Evolutionary conservation across 805 yeast genomes (phyloP), one percentile per base, ranked within the genome.

Genomic region (Kodamaea restingae): DNA sequence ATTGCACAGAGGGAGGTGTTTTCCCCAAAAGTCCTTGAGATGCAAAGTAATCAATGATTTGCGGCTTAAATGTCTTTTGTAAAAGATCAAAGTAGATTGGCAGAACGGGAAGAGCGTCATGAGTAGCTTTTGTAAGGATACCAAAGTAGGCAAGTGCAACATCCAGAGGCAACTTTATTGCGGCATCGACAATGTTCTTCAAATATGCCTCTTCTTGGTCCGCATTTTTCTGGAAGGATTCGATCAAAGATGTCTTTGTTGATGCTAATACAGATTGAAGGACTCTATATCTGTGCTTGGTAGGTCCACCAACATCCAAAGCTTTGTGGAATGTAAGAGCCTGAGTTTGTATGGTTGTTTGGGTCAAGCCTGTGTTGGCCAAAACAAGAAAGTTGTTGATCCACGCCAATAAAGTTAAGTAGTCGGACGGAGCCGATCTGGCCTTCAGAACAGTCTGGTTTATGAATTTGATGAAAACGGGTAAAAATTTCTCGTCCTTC

Each of bases 371-470:
- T 3, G 31, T 22, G 21, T 17, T 17, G 30, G 36, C 25, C 27
- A 36, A 28, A 20, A 36, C 40, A 12, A 31, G 55, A 32, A 55
- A 76, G 50, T 35, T 55, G 54, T 70, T 67, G 33, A 68, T 58
- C 88, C 90, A 84, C 12, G 69, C 67, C 29, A 84, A 61, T 18
- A 84, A 57, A 20, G 81, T 71, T 46, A 79, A 54, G 43, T 80
- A 63, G 55, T 79, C 86, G 2, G 76, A 63, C 4, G 73, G 55
- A 1, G 91, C 84, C 42, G 73, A 65, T n/a, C 70, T 49, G 12
- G 51, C 49, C 11, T 44, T 49, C 2, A 60, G 58, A 15, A 48
- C 53, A 2, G 51, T 44, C 14, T 57, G 48, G 8, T 55, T 54
- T 31, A 79, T 63, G 48, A 65, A 76, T 24, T 61, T 65, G 18